Evolutionary conservation across 495 filamentous ascomycete genomes (phyloP).

Genomic region (Acidomyces sp.): DNA sequence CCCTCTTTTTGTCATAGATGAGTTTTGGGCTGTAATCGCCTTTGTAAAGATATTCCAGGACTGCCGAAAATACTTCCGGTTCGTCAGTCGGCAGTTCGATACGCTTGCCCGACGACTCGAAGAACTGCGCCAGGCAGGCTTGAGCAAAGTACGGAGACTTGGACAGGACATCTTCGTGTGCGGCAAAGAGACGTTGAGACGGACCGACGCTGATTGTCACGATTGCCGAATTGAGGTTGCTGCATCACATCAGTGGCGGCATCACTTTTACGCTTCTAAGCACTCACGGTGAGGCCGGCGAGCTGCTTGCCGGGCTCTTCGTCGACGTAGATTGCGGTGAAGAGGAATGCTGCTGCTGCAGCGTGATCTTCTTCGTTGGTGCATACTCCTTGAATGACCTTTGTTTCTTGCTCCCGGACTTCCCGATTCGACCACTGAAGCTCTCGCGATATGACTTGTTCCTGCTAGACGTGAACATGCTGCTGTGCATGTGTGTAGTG

Average conservation of each 20-base stretch:
- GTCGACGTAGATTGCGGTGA: slow-evolving; percentile 9
- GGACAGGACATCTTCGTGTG: slow-evolving; percentile 73
- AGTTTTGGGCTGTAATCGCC: slow-evolving; percentile 67
- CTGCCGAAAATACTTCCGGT: slow-evolving; percentile 77
- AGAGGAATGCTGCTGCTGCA: slow-evolving; percentile 10
- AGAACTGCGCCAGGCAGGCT: slow-evolving; percentile 47
- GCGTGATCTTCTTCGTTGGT: slow-evolving; percentile 10
- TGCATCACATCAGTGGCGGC: slow-evolving; percentile 19
- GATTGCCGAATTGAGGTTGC: slow-evolving; percentile 53
- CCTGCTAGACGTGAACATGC: slow-evolving; percentile 27
- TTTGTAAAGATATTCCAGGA: slow-evolving; percentile 89
- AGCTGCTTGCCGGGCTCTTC: slow-evolving; percentile 12
- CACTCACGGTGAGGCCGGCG: slow-evolving; percentile 22
- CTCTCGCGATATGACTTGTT: slow-evolving; percentile 26
- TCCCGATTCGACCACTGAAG: slow-evolving; percentile 29
- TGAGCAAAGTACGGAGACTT: slow-evolving; percentile 62
- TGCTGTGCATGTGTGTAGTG: slow-evolving; percentile 2
- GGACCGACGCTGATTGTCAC: slow-evolving; percentile 68
- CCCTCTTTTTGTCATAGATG: slow-evolving; percentile 29
- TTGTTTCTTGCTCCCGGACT: slow-evolving; percentile 29
- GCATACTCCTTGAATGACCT: slow-evolving; percentile 27
- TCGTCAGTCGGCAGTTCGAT: slow-evolving; percentile 73
- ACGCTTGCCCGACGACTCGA: slow-evolving; percentile 50
- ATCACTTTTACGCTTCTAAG: background rate
- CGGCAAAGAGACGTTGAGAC: slow-evolving; percentile 73